phyloP scores from a whole-genome alignment of 1,284 basidiomycete genomes.

The Cryptococcus sp. region DNA sequence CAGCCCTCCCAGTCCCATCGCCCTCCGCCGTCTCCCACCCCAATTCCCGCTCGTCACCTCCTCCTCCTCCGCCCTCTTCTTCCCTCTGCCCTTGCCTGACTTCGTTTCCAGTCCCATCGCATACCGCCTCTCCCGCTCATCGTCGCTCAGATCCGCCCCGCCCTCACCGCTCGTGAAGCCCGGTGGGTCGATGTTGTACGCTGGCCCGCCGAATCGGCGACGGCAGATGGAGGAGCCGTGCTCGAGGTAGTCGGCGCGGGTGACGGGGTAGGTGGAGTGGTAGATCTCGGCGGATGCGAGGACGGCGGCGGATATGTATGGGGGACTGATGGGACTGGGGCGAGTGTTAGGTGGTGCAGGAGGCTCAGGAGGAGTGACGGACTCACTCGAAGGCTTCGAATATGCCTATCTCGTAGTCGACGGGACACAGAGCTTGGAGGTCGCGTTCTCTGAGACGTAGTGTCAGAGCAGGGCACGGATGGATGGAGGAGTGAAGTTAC shows the following conservation, averaged over 20 bases:
- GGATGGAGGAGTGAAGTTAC: slow-evolving; percentile 19
- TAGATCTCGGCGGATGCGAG: slow-evolving; percentile 58
- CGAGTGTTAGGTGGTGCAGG: neutral
- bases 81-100: slow-evolving; percentile 25
- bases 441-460: slow-evolving; percentile 54
- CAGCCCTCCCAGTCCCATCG: slow-evolving; percentile 1
- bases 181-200: slow-evolving; percentile 40
- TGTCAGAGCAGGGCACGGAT: slow-evolving; percentile 2
- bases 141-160: slow-evolving; percentile 31
- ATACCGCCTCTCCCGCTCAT: slow-evolving; percentile 43
- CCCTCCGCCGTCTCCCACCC: slow-evolving; percentile 41
- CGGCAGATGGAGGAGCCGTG: slow-evolving; percentile 69
- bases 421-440: slow-evolving; percentile 71
- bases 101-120: slow-evolving; percentile 41
- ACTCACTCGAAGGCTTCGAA: slow-evolving; percentile 70
- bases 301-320: slow-evolving; percentile 64
- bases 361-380: neutral
- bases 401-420: slow-evolving; percentile 67
- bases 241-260: slow-evolving; percentile 76
- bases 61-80: slow-evolving; percentile 32
- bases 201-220: slow-evolving; percentile 40
- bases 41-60: slow-evolving; percentile 47
- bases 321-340: slow-evolving; percentile 66
- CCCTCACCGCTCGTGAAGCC: slow-evolving; percentile 31
- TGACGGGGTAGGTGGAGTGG: slow-evolving; percentile 60